Evolutionary conservation across 768 basidiomycete species (phyloP).

Genomic region (Kwoniella dendrophila): DNA sequence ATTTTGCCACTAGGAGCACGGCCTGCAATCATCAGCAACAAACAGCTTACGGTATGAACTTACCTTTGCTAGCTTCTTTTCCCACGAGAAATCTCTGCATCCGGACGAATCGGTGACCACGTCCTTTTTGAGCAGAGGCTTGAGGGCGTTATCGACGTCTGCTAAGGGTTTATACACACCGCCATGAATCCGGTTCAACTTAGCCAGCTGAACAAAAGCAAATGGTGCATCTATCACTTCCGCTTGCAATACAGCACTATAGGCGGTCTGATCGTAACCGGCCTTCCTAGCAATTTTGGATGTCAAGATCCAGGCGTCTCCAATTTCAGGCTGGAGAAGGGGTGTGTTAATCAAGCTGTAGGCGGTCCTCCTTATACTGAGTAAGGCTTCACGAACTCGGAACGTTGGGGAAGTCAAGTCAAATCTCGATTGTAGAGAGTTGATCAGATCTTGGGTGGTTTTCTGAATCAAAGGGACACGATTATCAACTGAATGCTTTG

Average conservation of each 20-base stretch:
- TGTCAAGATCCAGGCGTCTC: constrained; percentile 84
- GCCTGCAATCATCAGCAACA: constrained; percentile 58
- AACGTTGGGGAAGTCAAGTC: constrained; percentile 82
- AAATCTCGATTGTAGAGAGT: constrained; percentile 67
- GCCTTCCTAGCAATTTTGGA: constrained; percentile 97
- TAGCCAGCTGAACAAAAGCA: constrained; percentile 87
- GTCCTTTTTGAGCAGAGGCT: constrained; percentile 27
- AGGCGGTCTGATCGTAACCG: constrained; percentile 93
- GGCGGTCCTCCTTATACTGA: constrained; percentile 85
- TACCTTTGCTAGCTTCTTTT: constrained; percentile 67
- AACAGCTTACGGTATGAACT: not conserved
- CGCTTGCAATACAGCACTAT: constrained; percentile 91
- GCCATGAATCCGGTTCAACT: constrained; percentile 74
- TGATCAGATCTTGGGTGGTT: constrained; percentile 60
- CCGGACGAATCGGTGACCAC: constrained; percentile 18
- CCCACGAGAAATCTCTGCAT: constrained; percentile 24
- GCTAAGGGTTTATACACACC: constrained; percentile 82
- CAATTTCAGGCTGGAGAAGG: constrained; percentile 62
- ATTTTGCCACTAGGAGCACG: constrained; percentile 77
- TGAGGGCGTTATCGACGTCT: constrained; percentile 73
- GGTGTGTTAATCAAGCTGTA: constrained; percentile 59
- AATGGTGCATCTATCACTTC: constrained; percentile 70
- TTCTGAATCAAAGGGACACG: constrained; percentile 43
- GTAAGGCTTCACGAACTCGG: constrained; percentile 79
- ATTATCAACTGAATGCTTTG: constrained; percentile 19